phyloP scores from a whole-genome alignment of 202 grass and related monocot species.

The Setaria viridis region DNA sequence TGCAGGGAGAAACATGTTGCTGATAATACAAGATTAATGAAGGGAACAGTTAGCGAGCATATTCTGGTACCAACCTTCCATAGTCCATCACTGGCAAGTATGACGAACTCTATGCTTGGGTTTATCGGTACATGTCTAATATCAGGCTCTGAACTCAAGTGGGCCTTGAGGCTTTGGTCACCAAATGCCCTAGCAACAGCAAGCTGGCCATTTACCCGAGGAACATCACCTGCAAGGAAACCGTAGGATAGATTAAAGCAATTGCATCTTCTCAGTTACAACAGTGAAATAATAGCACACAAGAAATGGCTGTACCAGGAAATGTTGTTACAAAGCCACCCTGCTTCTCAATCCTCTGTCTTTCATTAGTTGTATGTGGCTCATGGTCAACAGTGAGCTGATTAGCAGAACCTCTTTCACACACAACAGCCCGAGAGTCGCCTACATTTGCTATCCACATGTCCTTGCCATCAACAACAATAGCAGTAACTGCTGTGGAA shows the following conservation, averaged over 20 bases:
- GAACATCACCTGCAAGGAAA: constrained; percentile 81
- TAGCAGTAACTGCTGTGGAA: constrained; percentile 97
- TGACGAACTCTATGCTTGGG: constrained; percentile 82
- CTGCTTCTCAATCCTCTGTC: constrained; percentile 89
- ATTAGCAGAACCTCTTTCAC: constrained; percentile 90
- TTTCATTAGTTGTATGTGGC: constrained; percentile 72
- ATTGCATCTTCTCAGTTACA: constrained; percentile 1
- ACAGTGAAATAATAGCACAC: neutral
- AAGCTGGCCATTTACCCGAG: constrained; percentile 96
- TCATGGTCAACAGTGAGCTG: constrained; percentile 98
- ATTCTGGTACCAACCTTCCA: constrained; percentile 82
- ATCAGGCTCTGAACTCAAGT: constrained; percentile 98
- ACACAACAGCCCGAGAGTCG: constrained; percentile 88
- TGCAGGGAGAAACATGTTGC: neutral
- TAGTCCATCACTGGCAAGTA: constrained; percentile 97
- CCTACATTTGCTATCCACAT: constrained; percentile 99
- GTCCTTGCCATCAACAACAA: constrained; percentile 97
- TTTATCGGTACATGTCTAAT: constrained; percentile 80
- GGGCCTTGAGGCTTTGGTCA: constrained; percentile 94
- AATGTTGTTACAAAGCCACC: constrained; percentile 98
- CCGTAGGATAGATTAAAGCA: constrained; percentile 27
- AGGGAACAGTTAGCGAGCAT: neutral
- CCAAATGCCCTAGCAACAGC: constrained; percentile 99
- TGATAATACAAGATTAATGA: neutral
- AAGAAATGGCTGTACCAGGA: constrained; percentile 72